These are phyloP conservation scores for Dothiorella sarmentorum DNA, from an alignment of 2,329 filamentous ascomycete species.

Conservation along the genomic window DNA sequence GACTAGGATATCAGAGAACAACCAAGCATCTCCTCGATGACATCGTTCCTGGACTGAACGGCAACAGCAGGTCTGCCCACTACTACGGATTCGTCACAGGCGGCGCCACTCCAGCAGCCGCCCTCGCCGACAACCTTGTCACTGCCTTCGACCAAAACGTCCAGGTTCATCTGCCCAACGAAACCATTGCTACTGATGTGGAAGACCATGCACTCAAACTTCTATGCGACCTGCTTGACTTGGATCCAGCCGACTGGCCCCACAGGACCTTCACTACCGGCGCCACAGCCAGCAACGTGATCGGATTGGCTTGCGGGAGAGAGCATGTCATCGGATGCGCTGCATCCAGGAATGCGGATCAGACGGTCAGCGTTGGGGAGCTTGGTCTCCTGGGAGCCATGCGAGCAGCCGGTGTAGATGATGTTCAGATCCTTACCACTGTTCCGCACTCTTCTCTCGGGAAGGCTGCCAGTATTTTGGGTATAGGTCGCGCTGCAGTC, in stretches of 20 bases:
- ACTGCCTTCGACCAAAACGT: conserved; percentile 79
- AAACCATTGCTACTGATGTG: conserved; percentile 72
- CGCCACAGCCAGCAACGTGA: conserved; percentile 61
- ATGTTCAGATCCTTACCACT: conserved; percentile 75
- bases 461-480: conserved; percentile 80
- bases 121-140: conserved; percentile 81
- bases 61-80: conserved; percentile 50
- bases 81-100: conserved; percentile 93
- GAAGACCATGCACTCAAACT: conserved; percentile 70
- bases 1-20: conserved; percentile 43
- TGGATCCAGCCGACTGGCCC: conserved; percentile 58
- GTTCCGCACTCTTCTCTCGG: conserved; percentile 77
- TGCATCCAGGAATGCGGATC: conserved; percentile 33
- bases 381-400: conserved; percentile 68
- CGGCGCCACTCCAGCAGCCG: conserved; percentile 72
- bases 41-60: conserved; percentile 59
- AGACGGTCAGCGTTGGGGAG: conserved; percentile 56
- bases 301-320: conserved; percentile 66
- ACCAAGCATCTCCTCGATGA: conserved; percentile 45
- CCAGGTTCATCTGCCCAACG: conserved; percentile 72
- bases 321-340: conserved; percentile 59
- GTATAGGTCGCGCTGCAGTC: conserved; percentile 69
- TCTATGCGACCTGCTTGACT: conserved; percentile 62
- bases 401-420: conserved; percentile 57
- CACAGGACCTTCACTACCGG: conserved; percentile 80